phyloP scores from a whole-genome alignment of 345 rosid genomes.

The Boechera stricta region DNA sequence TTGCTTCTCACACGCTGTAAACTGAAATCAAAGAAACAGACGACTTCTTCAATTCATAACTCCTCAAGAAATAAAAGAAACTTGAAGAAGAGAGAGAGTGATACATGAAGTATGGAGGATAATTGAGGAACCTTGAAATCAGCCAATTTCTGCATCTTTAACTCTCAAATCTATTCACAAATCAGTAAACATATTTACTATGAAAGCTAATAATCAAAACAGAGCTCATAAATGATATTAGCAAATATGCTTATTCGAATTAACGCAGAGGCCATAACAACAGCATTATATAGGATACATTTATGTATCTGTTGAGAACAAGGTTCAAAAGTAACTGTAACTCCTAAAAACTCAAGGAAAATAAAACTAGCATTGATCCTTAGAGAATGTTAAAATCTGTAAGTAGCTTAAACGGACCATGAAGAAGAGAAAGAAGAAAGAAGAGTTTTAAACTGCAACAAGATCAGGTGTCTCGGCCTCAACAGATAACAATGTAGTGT shows the following conservation, averaged over 20 bases:
- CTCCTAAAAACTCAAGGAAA: not conserved
- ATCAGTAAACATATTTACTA: not conserved
- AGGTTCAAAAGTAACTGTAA: not conserved
- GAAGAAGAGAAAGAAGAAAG: not conserved
- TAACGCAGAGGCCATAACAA: not conserved
- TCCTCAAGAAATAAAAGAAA: not conserved
- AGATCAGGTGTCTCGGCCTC: conserved; percentile 99
- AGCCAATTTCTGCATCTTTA: conserved; percentile 80
- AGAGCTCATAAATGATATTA: not conserved
- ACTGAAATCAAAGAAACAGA: conserved; percentile 43
- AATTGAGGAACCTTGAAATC: conserved; percentile 91
- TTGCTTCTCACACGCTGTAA: conserved; percentile 97
- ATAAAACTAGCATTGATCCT: conserved; percentile 18
- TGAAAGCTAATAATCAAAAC: conserved; percentile 9
- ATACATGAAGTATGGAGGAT: conserved; percentile 98
- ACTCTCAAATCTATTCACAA: conserved; percentile 14
- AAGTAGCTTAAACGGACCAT: conserved; percentile 19
- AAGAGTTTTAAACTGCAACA: conserved; percentile 57
- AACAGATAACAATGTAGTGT: conserved; percentile 70
- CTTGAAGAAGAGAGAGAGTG: conserved; percentile 24
- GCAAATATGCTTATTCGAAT: not conserved
- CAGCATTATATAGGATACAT: not conserved
- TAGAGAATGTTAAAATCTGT: conserved; percentile 31
- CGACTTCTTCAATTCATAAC: conserved; percentile 15
- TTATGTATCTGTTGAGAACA: not conserved